A percentile compares a stretch with the other conserved stretches of the same genome.
Conservation (phyloP, 208 protist species). For the Trypanosoma rangeli region DNA sequence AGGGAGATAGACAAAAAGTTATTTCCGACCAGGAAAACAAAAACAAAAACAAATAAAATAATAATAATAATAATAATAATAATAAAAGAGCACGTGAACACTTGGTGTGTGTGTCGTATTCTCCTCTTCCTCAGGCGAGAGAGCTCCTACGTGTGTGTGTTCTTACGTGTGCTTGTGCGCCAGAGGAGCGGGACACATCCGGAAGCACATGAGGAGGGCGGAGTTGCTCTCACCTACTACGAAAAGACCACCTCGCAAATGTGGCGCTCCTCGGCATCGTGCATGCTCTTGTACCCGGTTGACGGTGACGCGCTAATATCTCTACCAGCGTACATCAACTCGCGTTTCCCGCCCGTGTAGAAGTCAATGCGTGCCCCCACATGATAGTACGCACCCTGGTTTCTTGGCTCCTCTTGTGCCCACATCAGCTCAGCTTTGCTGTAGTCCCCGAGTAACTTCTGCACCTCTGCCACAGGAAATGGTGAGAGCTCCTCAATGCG, state of each 20-base stretch:
- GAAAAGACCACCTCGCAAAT: conserved; percentile 46
- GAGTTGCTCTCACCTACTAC: conserved; percentile 1
- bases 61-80: too few relatives aligned
- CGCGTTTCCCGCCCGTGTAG: conserved; percentile 63
- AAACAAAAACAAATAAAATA: too few relatives aligned
- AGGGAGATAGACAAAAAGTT: too few relatives aligned
- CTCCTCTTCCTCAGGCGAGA: too few relatives aligned
- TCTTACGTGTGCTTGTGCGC: too few relatives aligned
- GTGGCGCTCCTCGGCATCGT: conserved; percentile 72
- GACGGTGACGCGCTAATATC: conserved; percentile 54
- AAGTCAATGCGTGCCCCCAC: conserved; percentile 83
- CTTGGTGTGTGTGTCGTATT: too few relatives aligned
- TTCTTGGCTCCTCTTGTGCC: conserved; percentile 98
- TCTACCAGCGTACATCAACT: conserved; percentile 65
- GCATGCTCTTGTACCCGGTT: conserved; percentile 68
- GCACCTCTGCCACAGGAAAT: conserved; percentile 96
- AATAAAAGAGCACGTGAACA: too few relatives aligned
- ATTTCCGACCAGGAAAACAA: too few relatives aligned
- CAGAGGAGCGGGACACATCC: too few relatives aligned
- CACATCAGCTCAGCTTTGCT: conserved; percentile 92
- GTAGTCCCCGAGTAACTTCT: conserved; percentile 80
- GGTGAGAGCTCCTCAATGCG: conserved; percentile 96
- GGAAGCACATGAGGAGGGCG: conserved; percentile 8
- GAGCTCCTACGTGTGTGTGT: too few relatives aligned
- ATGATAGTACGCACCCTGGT: conserved; percentile 94